Evolutionary conservation across 2,329 filamentous ascomycete species (phyloP), one percentile per base, ranked within the genome.

Genomic region (Colletotrichum sp.): DNA sequence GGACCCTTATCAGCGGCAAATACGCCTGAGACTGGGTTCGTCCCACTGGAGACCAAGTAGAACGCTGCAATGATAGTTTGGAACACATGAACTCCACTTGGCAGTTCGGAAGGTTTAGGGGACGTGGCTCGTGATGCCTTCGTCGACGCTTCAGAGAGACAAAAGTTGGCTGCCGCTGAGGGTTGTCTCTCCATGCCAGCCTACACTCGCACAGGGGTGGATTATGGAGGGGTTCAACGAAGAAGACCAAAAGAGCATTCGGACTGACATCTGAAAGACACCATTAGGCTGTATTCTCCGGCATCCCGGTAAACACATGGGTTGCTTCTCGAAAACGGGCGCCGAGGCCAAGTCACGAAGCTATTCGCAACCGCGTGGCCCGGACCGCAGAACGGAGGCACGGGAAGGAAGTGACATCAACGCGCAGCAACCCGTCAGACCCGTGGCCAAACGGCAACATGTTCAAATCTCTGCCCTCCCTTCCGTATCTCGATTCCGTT

Each of bases 401-500:
- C 68, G 57, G 43, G 16, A 38, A n/a, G 24, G 71, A 55, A 66
- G 55, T 63, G 71, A 73, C 71, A 71, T 73, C 71, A 71, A 71
- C 33, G 38, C 62, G 62, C 71, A 73, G 62, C 15, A 31, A 57
- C 6, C 62, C 51, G 59, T 8, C 27, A n/a, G 38, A 59, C 21
- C 34, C 34, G 55, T 71, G 43, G 43, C 67, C 36, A 31, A 55
- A 47, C 24, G 31, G 27, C 54, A 43, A 55, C 62, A 61, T 24
- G 38, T 29, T 27, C 64, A 11, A 33, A 38, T 16, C 27, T 36
- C 51, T 12, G 27, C 8, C 31, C 36, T 27, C 68, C 66, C 33
- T 27, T 59, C 54, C 24, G 16, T 62, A 73, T 73, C 71, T 66
- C 71, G 68, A 67, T 71, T 47, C 8, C 27, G 55, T 29, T 27